These are phyloP conservation scores for Goffeauzyma gilvescens DNA, from an alignment of 768 basidiomycete genomes.

Conservation along the genomic window DNA sequence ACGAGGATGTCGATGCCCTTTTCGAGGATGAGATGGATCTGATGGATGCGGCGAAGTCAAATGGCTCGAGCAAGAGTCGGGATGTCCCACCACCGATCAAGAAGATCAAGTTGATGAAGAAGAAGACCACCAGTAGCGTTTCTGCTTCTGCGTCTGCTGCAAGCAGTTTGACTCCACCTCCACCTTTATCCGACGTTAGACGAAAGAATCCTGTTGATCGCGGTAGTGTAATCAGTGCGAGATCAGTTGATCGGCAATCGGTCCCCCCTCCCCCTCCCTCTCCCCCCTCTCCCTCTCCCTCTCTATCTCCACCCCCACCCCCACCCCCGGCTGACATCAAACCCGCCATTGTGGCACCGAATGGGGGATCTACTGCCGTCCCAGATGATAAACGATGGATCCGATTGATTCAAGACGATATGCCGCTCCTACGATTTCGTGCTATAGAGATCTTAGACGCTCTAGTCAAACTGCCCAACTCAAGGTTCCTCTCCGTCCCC, in stretches of 20 bases:
- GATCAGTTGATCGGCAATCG: not conserved
- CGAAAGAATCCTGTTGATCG: not conserved
- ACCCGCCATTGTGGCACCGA: not conserved
- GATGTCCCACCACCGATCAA: conserved; percentile 31
- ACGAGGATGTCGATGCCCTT: conserved; percentile 22
- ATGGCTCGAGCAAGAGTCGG: conserved; percentile 2
- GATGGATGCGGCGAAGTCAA: conserved; percentile 19
- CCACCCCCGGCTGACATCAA: conserved; percentile 8
- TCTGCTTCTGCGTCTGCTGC: conserved; percentile 1
- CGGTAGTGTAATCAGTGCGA: not conserved
- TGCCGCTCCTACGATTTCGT: conserved; percentile 16
- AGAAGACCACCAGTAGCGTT: conserved; percentile 32
- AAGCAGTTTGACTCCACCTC: too few relatives aligned
- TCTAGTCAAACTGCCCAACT: conserved; percentile 12
- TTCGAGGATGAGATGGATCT: conserved; percentile 28
- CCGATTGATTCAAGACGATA: conserved; percentile 5
- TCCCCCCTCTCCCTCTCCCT: too few relatives aligned
- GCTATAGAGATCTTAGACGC: conserved; percentile 15
- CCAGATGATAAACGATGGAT: not conserved
- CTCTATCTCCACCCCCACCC: too few relatives aligned
- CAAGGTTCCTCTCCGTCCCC: conserved; percentile 12
- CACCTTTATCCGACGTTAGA: not conserved
- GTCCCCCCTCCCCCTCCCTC: not conserved
- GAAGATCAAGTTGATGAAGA: conserved; percentile 61
- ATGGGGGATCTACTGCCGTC: conserved; percentile 12